These are phyloP conservation scores for Naganishia onofrii DNA, from an alignment of 768 basidiomycete species.

Conservation along the genomic window DNA sequence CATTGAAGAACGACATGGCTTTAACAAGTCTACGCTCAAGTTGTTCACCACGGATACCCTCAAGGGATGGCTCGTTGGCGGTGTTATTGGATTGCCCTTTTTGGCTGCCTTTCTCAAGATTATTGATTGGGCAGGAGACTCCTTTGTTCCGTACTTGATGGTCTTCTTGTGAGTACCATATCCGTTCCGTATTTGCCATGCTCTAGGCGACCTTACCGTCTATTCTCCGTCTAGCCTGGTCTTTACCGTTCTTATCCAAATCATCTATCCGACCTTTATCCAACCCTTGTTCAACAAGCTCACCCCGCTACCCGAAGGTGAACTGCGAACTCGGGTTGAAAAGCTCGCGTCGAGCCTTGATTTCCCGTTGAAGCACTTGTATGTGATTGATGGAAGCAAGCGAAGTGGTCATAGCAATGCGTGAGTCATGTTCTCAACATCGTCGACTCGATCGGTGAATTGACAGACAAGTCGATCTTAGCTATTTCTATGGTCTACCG, in stretches of 20 bases:
- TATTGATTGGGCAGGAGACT: constrained; percentile 88
- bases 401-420: constrained; percentile 89
- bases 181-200: neutral
- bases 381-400: constrained; percentile 96
- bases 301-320: constrained; percentile 74
- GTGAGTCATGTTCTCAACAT: constrained; percentile 36
- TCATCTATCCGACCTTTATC: constrained; percentile 55
- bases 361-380: constrained; percentile 91
- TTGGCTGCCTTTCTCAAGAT: constrained; percentile 81
- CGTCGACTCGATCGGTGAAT: neutral
- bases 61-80: constrained; percentile 72
- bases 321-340: constrained; percentile 75
- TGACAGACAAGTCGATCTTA: neutral
- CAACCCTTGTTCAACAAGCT: constrained; percentile 98
- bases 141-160: constrained; percentile 92
- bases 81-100: constrained; percentile 77
- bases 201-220: neutral
- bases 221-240: constrained; percentile 59
- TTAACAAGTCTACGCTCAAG: constrained; percentile 83
- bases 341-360: constrained; percentile 71
- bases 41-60: constrained; percentile 76
- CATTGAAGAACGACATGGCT: constrained; percentile 89
- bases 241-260: constrained; percentile 76
- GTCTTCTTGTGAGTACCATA: constrained; percentile 68
- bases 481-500: constrained; percentile 97